A percentile compares a stretch with the other conserved stretches of the same genome.
Evolutionary conservation across 78 protist genomes (phyloP).

Genomic region (Planoprotostelium fungivorum): DNA sequence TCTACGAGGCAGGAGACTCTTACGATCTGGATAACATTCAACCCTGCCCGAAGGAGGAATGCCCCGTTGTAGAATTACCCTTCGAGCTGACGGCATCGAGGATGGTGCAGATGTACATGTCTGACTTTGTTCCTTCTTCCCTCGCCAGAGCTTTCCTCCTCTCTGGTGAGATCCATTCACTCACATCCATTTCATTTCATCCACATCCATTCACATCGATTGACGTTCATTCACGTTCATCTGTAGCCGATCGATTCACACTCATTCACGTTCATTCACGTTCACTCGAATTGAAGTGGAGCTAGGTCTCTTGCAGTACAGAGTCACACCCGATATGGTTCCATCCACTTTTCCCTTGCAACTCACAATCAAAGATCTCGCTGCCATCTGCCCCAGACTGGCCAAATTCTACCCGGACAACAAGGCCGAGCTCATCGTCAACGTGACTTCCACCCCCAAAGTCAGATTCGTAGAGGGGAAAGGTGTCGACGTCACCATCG

Average conservation of each 20-base stretch:
- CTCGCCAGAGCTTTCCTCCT: background rate
- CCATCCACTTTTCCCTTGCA: background rate
- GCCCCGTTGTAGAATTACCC: background rate
- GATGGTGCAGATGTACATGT: background rate
- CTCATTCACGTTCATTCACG: too few relatives aligned
- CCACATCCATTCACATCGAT: too few relatives aligned
- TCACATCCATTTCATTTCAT: too few relatives aligned
- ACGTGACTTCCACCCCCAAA: background rate
- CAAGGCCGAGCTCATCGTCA: background rate
- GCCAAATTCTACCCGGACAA: background rate
- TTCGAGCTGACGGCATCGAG: background rate
- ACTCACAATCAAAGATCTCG: background rate
- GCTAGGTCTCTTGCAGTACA: background rate
- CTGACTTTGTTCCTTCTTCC: background rate
- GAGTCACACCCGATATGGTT: background rate
- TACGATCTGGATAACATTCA: background rate
- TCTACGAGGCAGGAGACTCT: background rate
- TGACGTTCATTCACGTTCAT: too few relatives aligned
- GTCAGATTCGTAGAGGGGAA: background rate
- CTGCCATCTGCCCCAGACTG: background rate
- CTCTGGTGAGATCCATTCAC: too few relatives aligned
- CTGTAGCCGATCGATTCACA: too few relatives aligned
- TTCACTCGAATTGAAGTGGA: too few relatives aligned
- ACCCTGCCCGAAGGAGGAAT: background rate
- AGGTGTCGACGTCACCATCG: background rate